These are phyloP conservation scores for Phaffia tasmanica DNA, from an alignment of 768 basidiomycete species.

Conservation along the genomic window DNA sequence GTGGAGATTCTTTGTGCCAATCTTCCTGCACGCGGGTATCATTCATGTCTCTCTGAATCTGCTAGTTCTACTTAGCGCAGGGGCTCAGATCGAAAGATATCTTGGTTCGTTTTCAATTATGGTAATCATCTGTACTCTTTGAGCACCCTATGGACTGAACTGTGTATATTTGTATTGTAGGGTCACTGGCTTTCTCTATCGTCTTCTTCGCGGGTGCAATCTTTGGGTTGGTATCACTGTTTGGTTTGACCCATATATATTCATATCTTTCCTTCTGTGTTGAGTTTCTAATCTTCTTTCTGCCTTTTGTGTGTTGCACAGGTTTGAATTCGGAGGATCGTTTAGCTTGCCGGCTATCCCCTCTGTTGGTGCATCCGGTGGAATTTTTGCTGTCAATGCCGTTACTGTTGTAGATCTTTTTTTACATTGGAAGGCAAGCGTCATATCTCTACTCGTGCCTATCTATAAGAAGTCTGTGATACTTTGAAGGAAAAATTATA, in stretches of 20 bases:
- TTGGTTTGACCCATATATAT: not conserved
- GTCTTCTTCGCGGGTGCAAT: constrained; percentile 85
- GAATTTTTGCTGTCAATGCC: constrained; percentile 54
- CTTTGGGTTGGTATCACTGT: constrained; percentile 54
- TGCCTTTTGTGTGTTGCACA: not conserved
- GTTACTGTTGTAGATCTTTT: constrained; percentile 63
- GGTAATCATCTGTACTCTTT: constrained; percentile 38
- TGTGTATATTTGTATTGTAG: constrained; percentile 55
- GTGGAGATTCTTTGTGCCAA: constrained; percentile 47
- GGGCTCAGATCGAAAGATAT: constrained; percentile 33
- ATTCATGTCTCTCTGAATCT: constrained; percentile 86
- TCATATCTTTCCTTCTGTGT: not conserved
- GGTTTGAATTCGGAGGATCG: constrained; percentile 71
- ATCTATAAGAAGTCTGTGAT: too few species aligned
- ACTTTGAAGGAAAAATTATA: too few species aligned
- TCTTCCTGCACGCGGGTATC: constrained; percentile 91
- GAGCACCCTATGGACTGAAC: constrained; percentile 49
- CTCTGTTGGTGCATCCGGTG: constrained; percentile 83
- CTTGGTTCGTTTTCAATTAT: constrained; percentile 43
- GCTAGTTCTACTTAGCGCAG: constrained; percentile 69
- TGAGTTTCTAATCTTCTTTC: constrained; percentile 20
- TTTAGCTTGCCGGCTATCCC: constrained; percentile 81
- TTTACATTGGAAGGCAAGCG: constrained; percentile 62
- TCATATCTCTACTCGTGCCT: not conserved
- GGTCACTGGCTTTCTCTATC: constrained; percentile 68